Evolutionary conservation across 2,329 filamentous ascomycete species (phyloP), one percentile per base, ranked within the genome.

Genomic region (Capronia coronata): DNA sequence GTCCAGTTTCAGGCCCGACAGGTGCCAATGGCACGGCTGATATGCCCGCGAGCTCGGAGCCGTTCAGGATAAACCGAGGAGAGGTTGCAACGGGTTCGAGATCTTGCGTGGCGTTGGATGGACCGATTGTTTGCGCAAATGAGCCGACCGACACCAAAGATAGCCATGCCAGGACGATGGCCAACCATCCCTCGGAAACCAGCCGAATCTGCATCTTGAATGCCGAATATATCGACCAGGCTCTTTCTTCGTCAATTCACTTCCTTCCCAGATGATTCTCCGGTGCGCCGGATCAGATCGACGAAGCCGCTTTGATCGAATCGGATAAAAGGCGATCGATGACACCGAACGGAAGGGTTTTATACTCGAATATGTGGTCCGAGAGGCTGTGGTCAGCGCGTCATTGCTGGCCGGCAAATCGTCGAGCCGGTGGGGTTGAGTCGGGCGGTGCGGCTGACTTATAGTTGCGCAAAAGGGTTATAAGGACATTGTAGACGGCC

Each of bases 11-110:
- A 27, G 25, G 49, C 3, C 54, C 58, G 29, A 60, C 16, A 1
- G 58, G 56, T 10, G 56, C 54, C 27, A 60, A 27, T 13, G 42
- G 46, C 14, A 60, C 41, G 8, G 25, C 27, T 2, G 54, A 34
- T 19, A 57, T 21, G 22, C 52, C 38, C 3, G 49, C 25, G 34
- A 54, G 48, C 25, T 55, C 51, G 11, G 56, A 54, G 46, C 56
- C 56, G 48, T 60, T 60, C 48, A 60, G 25, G 38, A 55, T 48
- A 19, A 59, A 60, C 18, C 58, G 43, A 13, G 58, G 58, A 2
- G 54, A 57, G 13, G 50, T 48, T 21, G 49, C 43, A 27, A 48
- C 32, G 13, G 58, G 45, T 38, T 51, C 51, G 16, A 60, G 51
- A 43, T 57, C 58, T 19, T 46, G 45, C 19, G 58, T 51, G 35